Conservation (phyloP, 225 moss, liverwort and hornwort genomes). For the Straminergon stramineum region DNA sequence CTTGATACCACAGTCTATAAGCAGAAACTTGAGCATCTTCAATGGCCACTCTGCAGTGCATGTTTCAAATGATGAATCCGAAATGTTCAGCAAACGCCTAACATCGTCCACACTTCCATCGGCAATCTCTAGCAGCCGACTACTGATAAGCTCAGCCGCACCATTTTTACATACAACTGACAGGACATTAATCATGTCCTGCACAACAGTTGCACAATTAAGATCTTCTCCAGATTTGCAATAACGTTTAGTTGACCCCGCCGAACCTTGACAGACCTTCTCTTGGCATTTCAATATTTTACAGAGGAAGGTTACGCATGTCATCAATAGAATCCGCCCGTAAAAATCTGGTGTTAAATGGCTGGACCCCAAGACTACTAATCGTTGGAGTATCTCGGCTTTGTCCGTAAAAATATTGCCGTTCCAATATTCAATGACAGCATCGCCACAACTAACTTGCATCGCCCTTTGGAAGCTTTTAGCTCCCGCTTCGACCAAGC, state of each 20-base stretch:
- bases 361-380: slow-evolving; percentile 36
- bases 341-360: slow-evolving; percentile 37
- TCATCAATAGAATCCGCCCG: slow-evolving; percentile 42
- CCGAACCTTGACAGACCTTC: background rate
- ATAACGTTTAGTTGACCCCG: slow-evolving; percentile 8
- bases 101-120: slow-evolving; percentile 30
- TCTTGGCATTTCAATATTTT: slow-evolving; percentile 32
- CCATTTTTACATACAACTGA: slow-evolving; percentile 39
- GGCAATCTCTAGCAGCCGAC: slow-evolving; percentile 23
- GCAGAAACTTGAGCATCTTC: slow-evolving; percentile 44
- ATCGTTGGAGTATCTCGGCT: slow-evolving; percentile 30
- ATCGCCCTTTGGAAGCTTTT: slow-evolving; percentile 37
- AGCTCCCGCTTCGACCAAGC: slow-evolving; percentile 37
- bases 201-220: slow-evolving; percentile 24
- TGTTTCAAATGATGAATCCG: background rate
- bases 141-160: slow-evolving; percentile 33
- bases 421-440: slow-evolving; percentile 47
- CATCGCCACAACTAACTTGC: slow-evolving; percentile 50
- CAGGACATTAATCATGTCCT: slow-evolving; percentile 51
- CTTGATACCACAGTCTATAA: slow-evolving; percentile 44
- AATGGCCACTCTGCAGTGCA: slow-evolving; percentile 34
- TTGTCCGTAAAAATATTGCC: slow-evolving; percentile 32
- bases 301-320: slow-evolving; percentile 39
- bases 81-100: slow-evolving; percentile 25
- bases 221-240: slow-evolving; percentile 30